Conservation (phyloP, 306 rosid genomes). For the Cicer judaicum region DNA sequence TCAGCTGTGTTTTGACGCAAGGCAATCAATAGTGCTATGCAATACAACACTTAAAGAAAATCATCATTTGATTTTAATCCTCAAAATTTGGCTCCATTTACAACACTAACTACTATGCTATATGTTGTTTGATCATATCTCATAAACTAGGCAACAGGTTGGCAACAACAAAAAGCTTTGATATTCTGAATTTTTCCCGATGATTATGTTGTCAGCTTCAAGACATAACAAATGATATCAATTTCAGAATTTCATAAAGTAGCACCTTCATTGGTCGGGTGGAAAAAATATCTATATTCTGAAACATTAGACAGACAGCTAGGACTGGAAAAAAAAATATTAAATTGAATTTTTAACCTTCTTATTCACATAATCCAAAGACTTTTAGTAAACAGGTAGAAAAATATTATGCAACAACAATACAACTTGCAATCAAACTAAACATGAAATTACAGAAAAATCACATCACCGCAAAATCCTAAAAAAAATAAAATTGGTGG, state of each 20-base stretch:
- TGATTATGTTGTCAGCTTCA: constrained; percentile 13
- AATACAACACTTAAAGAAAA: constrained; percentile 33
- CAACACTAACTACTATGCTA: neutral
- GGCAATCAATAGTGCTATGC: neutral
- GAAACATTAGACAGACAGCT: too few relatives aligned
- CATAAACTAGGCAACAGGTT: constrained; percentile 22
- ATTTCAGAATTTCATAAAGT: constrained; percentile 4
- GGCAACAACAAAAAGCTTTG: constrained; percentile 10
- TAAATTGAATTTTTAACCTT: too few relatives aligned
- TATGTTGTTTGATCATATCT: neutral
- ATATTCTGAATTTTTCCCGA: constrained; percentile 1
- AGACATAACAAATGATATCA: constrained; percentile 9
- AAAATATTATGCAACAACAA: neutral
- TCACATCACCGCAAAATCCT: neutral
- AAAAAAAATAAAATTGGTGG: constrained; percentile 3
- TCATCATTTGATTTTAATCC: constrained; percentile 3
- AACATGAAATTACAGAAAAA: constrained; percentile 23
- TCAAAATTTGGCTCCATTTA: constrained; percentile 25
- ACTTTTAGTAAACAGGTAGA: neutral
- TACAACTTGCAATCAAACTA: neutral
- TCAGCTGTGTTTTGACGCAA: neutral
- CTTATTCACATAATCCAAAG: neutral
- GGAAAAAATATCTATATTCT: too few relatives aligned
- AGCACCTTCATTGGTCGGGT: neutral
- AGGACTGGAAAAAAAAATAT: too few relatives aligned